Conservation (phyloP, 345 rosid genomes). For the Salix purpurea region DNA sequence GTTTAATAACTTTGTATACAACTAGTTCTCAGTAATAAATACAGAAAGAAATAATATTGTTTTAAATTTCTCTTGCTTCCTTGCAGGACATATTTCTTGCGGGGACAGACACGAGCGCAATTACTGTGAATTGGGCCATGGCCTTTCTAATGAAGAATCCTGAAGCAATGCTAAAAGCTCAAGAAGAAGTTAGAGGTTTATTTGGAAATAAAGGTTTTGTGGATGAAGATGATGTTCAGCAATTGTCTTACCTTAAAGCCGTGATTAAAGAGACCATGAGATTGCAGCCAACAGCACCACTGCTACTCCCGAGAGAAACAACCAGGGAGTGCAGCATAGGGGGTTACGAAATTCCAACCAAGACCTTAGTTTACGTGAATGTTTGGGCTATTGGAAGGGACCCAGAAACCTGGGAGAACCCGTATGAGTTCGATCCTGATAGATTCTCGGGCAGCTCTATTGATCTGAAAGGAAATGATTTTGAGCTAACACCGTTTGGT, state of each 20-base stretch:
- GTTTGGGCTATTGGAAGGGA: not conserved
- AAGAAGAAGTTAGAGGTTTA: not conserved
- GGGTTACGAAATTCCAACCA: not conserved
- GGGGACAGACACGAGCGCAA: not conserved
- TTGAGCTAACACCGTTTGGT: not conserved
- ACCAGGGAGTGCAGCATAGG: too few species aligned
- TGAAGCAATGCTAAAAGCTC: not conserved
- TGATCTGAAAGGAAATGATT: not conserved
- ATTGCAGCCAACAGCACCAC: not conserved
- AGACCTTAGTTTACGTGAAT: not conserved
- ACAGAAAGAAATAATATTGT: too few species aligned
- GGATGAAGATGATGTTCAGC: conserved; percentile 6
- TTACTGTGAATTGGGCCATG: not conserved
- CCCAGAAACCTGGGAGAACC: not conserved
- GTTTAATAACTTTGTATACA: too few species aligned
- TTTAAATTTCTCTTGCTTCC: not conserved
- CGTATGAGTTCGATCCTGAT: not conserved
- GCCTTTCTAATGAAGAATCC: not conserved
- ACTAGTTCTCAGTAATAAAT: too few species aligned
- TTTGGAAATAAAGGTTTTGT: conserved; percentile 1
- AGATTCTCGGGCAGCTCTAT: not conserved
- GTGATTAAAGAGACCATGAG: not conserved
- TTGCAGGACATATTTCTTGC: not conserved
- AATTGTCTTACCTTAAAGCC: not conserved
- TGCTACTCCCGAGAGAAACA: not conserved